These are phyloP conservation scores for Opeltia flavorubescens DNA, from an alignment of 495 filamentous ascomycete genomes.

Conservation along the genomic window DNA sequence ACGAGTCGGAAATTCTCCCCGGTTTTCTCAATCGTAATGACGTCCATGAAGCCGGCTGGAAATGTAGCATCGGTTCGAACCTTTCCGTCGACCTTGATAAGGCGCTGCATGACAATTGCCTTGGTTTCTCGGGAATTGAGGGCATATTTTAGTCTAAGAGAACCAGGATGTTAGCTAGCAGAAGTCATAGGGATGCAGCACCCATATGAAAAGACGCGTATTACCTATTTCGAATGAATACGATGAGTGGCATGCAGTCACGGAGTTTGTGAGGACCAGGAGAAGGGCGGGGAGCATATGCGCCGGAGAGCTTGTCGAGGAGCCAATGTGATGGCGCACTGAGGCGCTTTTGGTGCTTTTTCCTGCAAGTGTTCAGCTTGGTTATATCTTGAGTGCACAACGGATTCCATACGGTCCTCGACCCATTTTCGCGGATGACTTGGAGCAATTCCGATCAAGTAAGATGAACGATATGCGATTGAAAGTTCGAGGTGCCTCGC, in stretches of 20 bases:
- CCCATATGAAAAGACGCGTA: too few relatives aligned
- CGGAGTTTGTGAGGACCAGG: slow-evolving; percentile 97
- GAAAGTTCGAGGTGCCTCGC: too few relatives aligned
- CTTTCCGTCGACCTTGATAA: slow-evolving; percentile 99
- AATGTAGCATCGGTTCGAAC: slow-evolving; percentile 97
- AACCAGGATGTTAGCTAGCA: too few relatives aligned
- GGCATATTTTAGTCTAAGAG: slow-evolving; percentile 91
- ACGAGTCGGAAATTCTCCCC: slow-evolving; percentile 99
- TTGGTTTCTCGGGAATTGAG: slow-evolving; percentile 95
- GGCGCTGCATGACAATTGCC: slow-evolving; percentile 97
- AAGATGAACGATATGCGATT: neutral
- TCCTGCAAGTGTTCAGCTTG: slow-evolving; percentile 36
- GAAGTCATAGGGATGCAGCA: too few relatives aligned
- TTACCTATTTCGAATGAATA: slow-evolving; percentile 90
- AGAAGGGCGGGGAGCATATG: slow-evolving; percentile 91
- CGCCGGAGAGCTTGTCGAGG: slow-evolving; percentile 95
- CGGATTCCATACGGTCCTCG: slow-evolving; percentile 49
- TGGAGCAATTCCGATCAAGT: neutral
- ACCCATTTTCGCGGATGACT: slow-evolving; percentile 35
- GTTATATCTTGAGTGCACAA: neutral
- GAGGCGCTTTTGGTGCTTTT: slow-evolving; percentile 99
- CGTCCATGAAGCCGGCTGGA: slow-evolving; percentile 98
- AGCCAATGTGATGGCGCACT: slow-evolving; percentile 98
- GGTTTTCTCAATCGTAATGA: slow-evolving; percentile 98
- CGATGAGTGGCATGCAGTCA: slow-evolving; percentile 96